A percentile compares a stretch with the other conserved stretches of the same genome.
Evolutionary conservation across 192 early-diverging fungal genomes (phyloP).

Genomic region (Coemansia sp.): DNA sequence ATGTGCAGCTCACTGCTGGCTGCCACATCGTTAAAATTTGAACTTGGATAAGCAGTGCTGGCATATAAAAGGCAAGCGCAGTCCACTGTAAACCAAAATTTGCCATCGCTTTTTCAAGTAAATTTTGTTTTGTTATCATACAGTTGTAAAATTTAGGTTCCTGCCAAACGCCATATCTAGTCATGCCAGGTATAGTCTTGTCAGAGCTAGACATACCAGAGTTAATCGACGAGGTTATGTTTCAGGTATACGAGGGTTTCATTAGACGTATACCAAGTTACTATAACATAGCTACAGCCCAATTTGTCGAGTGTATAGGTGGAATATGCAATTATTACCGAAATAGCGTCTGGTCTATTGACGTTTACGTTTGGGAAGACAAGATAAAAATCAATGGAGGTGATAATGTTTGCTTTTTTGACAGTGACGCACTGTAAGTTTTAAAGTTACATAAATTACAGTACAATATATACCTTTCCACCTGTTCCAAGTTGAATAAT

Average conservation of each 20-base stretch:
- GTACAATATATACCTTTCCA: no score
- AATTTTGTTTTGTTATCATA: background rate
- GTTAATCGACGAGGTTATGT: background rate
- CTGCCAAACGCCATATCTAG: no score
- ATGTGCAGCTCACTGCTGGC: background rate
- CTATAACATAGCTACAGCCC: background rate
- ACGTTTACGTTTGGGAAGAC: background rate
- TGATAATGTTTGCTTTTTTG: background rate
- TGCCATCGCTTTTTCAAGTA: no score
- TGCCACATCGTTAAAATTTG: background rate
- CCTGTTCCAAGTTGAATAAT: no score
- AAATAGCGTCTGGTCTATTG: background rate
- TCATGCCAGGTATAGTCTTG: background rate
- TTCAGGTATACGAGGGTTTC: background rate
- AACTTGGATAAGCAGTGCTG: no score
- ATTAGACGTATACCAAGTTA: background rate
- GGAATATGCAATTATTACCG: background rate
- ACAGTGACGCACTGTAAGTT: background rate
- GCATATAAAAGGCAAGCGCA: no score
- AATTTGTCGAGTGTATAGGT: background rate
- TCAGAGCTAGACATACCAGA: background rate
- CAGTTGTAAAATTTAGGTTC: background rate
- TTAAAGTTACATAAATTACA: background rate
- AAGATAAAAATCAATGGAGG: background rate
- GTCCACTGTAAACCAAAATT: no score